Evolutionary conservation across 495 filamentous ascomycete genomes (phyloP).

Genomic region (Tetracladium marchalianum): DNA sequence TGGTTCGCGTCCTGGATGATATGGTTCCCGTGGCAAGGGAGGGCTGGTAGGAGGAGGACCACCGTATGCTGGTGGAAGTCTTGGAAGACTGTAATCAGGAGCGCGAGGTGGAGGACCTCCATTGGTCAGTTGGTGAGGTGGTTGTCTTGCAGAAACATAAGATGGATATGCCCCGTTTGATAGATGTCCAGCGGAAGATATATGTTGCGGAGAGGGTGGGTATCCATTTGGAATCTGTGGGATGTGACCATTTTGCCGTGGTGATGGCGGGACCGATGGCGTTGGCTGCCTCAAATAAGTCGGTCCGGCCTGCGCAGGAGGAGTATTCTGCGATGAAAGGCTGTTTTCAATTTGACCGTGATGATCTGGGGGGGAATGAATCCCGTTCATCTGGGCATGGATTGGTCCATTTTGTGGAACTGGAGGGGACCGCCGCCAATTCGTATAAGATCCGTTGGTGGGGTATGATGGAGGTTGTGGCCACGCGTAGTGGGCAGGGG

Average conservation of each 20-base stretch:
- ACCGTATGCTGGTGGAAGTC: no score
- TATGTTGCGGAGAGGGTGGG: slow-evolving; percentile 30
- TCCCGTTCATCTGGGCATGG: slow-evolving; percentile 32
- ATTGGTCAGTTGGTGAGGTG: slow-evolving; percentile 22
- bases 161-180: slow-evolving; percentile 14
- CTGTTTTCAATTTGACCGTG: no score
- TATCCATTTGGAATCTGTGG: slow-evolving; percentile 17
- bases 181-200: slow-evolving; percentile 12
- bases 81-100: slow-evolving; percentile 2
- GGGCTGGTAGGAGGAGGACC: no score
- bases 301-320: slow-evolving; percentile 8
- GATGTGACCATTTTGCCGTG: slow-evolving; percentile 16
- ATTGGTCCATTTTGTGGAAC: slow-evolving; percentile 24
- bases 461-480: slow-evolving; percentile 23
- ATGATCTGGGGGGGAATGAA: slow-evolving; percentile 23
- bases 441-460: slow-evolving; percentile 18
- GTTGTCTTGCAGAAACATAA: slow-evolving; percentile 13
- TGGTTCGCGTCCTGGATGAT: slow-evolving; percentile 10
- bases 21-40: slow-evolving; percentile 29
- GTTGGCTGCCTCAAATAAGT: slow-evolving; percentile 5
- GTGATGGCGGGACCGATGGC: slow-evolving; percentile 7
- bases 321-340: neutral
- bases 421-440: slow-evolving; percentile 28
- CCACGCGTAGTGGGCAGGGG: slow-evolving; percentile 16
- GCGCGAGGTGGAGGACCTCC: slow-evolving; percentile 21